Conservation (phyloP, 1,139 yeast genomes). For the Magnusiomyces ingens region DNA sequence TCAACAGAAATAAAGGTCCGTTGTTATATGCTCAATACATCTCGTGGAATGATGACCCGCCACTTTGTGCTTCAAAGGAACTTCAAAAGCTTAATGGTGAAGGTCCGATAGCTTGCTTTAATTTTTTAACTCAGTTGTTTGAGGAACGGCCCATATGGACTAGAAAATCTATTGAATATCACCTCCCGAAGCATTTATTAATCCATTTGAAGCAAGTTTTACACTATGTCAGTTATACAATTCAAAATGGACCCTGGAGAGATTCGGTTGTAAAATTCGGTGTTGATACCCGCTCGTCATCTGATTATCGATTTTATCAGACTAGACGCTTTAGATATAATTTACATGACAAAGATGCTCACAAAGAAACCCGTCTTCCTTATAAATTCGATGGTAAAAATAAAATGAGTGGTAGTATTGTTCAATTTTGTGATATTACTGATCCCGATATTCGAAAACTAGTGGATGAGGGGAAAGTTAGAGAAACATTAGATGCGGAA, state of each 20-base stretch:
- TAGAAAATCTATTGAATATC: slow-evolving; percentile 56
- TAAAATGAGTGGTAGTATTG: slow-evolving; percentile 61
- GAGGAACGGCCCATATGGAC: slow-evolving; percentile 79
- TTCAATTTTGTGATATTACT: slow-evolving; percentile 75
- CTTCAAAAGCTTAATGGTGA: slow-evolving; percentile 32
- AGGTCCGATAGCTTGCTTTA: slow-evolving; percentile 43
- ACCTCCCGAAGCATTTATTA: slow-evolving; percentile 46
- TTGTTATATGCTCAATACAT: slow-evolving; percentile 29
- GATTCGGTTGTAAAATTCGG: slow-evolving; percentile 80
- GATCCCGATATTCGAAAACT: slow-evolving; percentile 57
- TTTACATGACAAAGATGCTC: slow-evolving; percentile 13
- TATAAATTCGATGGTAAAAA: slow-evolving; percentile 68
- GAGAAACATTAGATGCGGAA: slow-evolving; percentile 30
- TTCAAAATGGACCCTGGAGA: slow-evolving; percentile 92
- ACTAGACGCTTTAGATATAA: slow-evolving; percentile 66
- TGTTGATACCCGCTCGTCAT: slow-evolving; percentile 59
- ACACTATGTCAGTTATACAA: slow-evolving; percentile 75
- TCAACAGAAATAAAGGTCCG: slow-evolving; percentile 30
- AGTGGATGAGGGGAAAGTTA: slow-evolving; percentile 37
- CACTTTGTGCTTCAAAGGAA: slow-evolving; percentile 40
- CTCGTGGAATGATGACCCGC: slow-evolving; percentile 27
- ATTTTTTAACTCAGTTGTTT: slow-evolving; percentile 49
- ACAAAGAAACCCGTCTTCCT: slow-evolving; percentile 25
- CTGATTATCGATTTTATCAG: slow-evolving; percentile 60
- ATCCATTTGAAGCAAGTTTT: slow-evolving; percentile 58